These are phyloP conservation scores for Heritiera littoralis DNA, from an alignment of 345 rosid genomes.

Conservation along the genomic window DNA sequence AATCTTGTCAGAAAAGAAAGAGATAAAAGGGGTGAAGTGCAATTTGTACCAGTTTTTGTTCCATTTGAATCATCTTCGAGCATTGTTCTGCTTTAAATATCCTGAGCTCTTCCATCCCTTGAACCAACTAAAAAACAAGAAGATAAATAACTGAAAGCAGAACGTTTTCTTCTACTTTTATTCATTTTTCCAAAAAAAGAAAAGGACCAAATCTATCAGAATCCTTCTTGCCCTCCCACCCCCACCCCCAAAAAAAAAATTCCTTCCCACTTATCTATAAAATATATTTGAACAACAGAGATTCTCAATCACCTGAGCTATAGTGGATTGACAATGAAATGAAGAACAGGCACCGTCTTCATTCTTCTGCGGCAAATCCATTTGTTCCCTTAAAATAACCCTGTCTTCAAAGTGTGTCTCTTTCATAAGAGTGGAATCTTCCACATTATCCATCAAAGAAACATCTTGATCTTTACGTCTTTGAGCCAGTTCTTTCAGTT, in stretches of 20 bases:
- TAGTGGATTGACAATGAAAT: slow-evolving; percentile 31
- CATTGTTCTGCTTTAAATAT: slow-evolving; percentile 48
- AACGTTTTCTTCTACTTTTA: not conserved
- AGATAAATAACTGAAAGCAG: slow-evolving; percentile 5
- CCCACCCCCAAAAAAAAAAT: too few species aligned
- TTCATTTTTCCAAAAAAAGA: not conserved
- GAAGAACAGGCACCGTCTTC: slow-evolving; percentile 38
- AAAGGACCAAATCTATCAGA: not conserved
- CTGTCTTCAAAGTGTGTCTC: slow-evolving; percentile 31
- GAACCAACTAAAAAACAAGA: slow-evolving; percentile 49
- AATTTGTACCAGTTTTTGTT: slow-evolving; percentile 66
- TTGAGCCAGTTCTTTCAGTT: slow-evolving; percentile 44
- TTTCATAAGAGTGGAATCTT: slow-evolving; percentile 34
- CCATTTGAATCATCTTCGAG: slow-evolving; percentile 52
- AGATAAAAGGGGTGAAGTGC: not conserved
- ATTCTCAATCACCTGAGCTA: slow-evolving; percentile 50
- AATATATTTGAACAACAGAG: not conserved
- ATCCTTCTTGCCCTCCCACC: not conserved
- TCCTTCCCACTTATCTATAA: not conserved
- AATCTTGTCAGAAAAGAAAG: not conserved
- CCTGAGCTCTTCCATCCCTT: slow-evolving; percentile 59
- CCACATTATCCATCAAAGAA: slow-evolving; percentile 28
- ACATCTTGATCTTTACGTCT: slow-evolving; percentile 27
- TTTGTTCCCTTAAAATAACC: slow-evolving; percentile 26
- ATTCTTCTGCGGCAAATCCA: slow-evolving; percentile 29